Base-by-base conservation (phyloP, 225 moss, liverwort and hornwort species). In the Marchantia paleacea region DNA sequence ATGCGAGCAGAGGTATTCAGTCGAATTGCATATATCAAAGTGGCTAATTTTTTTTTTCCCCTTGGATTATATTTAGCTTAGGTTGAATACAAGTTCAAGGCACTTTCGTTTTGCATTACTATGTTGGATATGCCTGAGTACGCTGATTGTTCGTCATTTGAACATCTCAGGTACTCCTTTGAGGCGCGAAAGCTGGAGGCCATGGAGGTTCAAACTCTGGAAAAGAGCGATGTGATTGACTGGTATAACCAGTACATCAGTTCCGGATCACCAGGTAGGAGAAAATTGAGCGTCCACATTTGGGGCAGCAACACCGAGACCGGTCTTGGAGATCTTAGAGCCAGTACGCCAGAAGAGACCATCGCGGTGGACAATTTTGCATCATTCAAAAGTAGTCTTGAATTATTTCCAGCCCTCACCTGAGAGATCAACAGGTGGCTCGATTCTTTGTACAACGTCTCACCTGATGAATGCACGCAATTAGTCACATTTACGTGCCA, bases 101-200 rank as follows among this genome's bases (percentile, higher is more conserved):
- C 49, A 1, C 25, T 29, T 28, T 29, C 25, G 30, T 11, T 68
- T 39, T 6, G 2, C 28, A 4, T 31, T 28, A 15, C 75, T 29
- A 2, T n/a, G 25, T 75, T 9, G 3, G n/a, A 49, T n/a, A 26
- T 15, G 15, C 7, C 60, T 22, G 12, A 63, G 8, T 78, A 10
- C 6, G 28, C 28, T 39, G 14, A 61, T 7, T 20, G 75, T 26
- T 50, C 19, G 9, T 28, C 62, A 20, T 9, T 53, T 10, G 28
- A 57, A 54, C 53, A 13, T 52, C 25, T 50, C 76, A 93, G 93
- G 81, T 94, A 94, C 78, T 81, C 91, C 51, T 99, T 99, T n/a
- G 91, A 95, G 57, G 89, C 91, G 52, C 78, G 91, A 75, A 91
- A 91, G 88, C 81, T 85, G 52, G 94, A 95, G 82, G 99, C 95